These are phyloP conservation scores for Penicillium sclerotiorum DNA, from an alignment of 2,329 filamentous ascomycete species.

Conservation along the genomic window DNA sequence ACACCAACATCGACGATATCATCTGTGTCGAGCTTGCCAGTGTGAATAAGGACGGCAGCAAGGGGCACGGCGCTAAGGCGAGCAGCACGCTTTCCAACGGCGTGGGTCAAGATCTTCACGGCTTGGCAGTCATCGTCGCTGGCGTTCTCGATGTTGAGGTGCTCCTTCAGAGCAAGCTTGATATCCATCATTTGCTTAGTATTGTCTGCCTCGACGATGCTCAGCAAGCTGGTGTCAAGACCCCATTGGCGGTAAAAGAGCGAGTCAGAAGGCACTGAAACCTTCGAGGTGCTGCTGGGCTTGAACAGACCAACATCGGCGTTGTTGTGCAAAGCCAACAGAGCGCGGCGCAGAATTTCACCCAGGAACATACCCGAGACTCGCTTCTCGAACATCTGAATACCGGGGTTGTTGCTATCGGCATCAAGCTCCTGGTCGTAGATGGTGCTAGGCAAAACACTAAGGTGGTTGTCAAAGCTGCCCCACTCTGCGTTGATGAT, in stretches of 20 bases:
- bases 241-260: constrained; percentile 80
- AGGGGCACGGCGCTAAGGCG: constrained; percentile 86
- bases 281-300: constrained; percentile 74
- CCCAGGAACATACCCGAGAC: constrained; percentile 98
- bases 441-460: constrained; percentile 79
- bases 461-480: constrained; percentile 92
- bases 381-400: constrained; percentile 99
- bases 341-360: constrained; percentile 80
- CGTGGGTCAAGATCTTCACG: constrained; percentile 79
- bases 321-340: constrained; percentile 72
- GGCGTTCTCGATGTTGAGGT: constrained; percentile 74
- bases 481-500: constrained; percentile 99
- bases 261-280: constrained; percentile 65
- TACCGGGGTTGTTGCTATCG: constrained; percentile 83
- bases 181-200: constrained; percentile 71
- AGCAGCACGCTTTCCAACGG: constrained; percentile 85
- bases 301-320: constrained; percentile 71
- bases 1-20: constrained; percentile 89
- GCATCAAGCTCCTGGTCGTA: constrained; percentile 80
- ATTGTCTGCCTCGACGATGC: constrained; percentile 79
- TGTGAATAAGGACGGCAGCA: constrained; percentile 79
- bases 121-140: constrained; percentile 83
- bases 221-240: constrained; percentile 87
- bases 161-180: constrained; percentile 75
- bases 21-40: constrained; percentile 68